A percentile compares a stretch with the other conserved stretches of the same genome.
phyloP scores from a whole-genome alignment of 2,329 filamentous ascomycete genomes.

The Neofusicoccum umdonicola region DNA sequence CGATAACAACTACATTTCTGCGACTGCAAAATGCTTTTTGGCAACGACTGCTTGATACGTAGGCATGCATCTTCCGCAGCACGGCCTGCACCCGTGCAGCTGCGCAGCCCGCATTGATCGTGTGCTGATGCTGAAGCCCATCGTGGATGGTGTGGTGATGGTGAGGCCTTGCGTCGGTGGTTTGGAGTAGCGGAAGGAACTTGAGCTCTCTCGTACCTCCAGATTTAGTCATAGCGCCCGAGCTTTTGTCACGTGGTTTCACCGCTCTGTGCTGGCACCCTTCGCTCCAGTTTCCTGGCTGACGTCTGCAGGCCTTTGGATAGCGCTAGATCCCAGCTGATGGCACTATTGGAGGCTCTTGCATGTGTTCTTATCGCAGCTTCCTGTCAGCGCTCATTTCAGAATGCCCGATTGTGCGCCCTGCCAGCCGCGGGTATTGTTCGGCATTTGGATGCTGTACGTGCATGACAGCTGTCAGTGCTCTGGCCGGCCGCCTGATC shows the following conservation, averaged over 20 bases:
- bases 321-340: too few species aligned
- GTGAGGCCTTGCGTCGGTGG: neutral
- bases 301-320: too few species aligned
- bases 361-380: too few species aligned
- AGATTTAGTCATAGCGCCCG: neutral
- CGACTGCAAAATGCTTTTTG: neutral
- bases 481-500: too few species aligned
- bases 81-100: neutral
- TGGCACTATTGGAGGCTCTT: too few species aligned
- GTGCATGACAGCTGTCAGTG: too few species aligned
- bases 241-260: neutral
- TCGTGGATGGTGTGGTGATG: conserved; percentile 8
- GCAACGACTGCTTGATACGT: neutral
- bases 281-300: too few species aligned
- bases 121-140: neutral
- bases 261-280: too few species aligned
- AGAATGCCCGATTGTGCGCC: too few species aligned
- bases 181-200: neutral
- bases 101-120: neutral
- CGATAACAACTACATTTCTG: neutral
- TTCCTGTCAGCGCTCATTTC: too few species aligned
- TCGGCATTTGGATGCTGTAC: too few species aligned
- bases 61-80: neutral
- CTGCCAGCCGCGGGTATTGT: too few species aligned
- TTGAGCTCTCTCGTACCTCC: neutral